Evolutionary conservation across 169 alveolate genomes (phyloP).

Genomic region (Neospora caninum): DNA sequence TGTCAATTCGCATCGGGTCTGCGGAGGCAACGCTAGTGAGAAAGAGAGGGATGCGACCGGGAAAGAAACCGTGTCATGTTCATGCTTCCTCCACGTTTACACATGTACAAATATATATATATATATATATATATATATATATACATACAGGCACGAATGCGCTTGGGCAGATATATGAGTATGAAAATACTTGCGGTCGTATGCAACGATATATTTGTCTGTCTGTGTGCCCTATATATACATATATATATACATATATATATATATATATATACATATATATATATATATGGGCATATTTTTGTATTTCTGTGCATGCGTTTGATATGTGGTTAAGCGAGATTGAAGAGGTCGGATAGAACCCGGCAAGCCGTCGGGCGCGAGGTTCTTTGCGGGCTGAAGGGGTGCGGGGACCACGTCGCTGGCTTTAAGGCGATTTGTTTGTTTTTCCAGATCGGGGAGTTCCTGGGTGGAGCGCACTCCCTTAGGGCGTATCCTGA

Average conservation of each 20-base stretch:
- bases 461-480: neutral
- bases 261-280: neutral
- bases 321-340: no score
- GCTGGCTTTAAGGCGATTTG: neutral
- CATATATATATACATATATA: neutral
- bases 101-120: neutral
- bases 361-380: no score
- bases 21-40: no score
- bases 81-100: no score
- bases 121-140: constrained; percentile 5
- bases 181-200: no score
- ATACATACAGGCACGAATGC: neutral
- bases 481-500: neutral
- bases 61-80: no score
- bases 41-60: no score
- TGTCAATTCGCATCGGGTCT: neutral
- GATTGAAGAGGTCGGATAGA: no score
- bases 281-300: neutral
- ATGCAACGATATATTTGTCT: no score
- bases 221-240: neutral
- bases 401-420: no score
- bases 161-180: no score
- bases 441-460: neutral
- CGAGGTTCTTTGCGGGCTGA: no score
- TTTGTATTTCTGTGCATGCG: neutral